Percentiles rank a stretch among this genome's conserved stretches.
Conservation (phyloP, 768 basidiomycete genomes). For the Kwoniella heveanensis region DNA sequence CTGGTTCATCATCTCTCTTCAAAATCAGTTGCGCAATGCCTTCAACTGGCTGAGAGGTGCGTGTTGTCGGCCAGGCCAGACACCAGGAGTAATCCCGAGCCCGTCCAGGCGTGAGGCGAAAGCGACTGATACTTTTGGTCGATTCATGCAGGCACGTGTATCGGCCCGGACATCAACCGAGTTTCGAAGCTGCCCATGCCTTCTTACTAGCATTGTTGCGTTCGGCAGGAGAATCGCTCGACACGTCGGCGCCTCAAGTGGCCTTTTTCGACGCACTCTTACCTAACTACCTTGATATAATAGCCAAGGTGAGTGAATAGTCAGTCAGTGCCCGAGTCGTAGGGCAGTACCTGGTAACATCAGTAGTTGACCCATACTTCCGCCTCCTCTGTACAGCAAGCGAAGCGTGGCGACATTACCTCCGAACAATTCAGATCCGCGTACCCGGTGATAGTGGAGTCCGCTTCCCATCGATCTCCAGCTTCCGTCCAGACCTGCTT, state of each 20-base stretch:
- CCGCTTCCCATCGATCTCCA: conserved; percentile 19
- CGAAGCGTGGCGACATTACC: conserved; percentile 13
- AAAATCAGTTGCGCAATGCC: conserved; percentile 1
- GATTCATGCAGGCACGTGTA: conserved; percentile 16
- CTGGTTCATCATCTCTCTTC: conserved; percentile 24
- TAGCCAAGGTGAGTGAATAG: conserved; percentile 22
- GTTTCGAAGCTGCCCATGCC: conserved; percentile 45
- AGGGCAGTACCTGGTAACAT: too few species aligned
- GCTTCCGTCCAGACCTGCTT: background rate
- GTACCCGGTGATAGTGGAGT: conserved; percentile 26
- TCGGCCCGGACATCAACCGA: conserved; percentile 10
- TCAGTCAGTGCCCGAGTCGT: background rate
- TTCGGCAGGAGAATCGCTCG: conserved; percentile 4
- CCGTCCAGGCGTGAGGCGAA: too few species aligned
- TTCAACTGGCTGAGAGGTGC: conserved; percentile 14
- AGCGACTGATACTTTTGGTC: too few species aligned
- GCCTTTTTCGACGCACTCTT: conserved; percentile 25
- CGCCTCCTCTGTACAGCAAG: conserved; percentile 29
- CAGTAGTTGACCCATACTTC: too few species aligned
- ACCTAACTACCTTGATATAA: conserved; percentile 14
- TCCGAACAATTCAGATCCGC: conserved; percentile 31
- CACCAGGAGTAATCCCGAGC: too few species aligned
- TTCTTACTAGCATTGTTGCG: conserved; percentile 30
- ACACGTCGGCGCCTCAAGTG: background rate
- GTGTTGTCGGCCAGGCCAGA: too few species aligned